Percentiles rank a stretch among this genome's conserved stretches.
Evolutionary conservation across 2,329 filamentous ascomycete genomes (phyloP).

Genomic region (Colletotrichum kahawae): DNA sequence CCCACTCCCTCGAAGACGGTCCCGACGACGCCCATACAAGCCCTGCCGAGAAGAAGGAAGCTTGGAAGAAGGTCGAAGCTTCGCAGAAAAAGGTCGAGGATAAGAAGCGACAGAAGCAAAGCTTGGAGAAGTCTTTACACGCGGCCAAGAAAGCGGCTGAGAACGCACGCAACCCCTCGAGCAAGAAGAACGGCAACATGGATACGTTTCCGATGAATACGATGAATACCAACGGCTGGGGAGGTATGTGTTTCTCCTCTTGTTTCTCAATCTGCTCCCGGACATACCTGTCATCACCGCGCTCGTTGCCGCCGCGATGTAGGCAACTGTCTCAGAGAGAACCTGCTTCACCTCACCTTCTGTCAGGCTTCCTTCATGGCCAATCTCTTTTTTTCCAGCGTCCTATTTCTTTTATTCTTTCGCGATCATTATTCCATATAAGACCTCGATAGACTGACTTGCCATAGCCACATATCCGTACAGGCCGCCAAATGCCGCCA

Average conservation of each 20-base stretch:
- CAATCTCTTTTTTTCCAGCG: background rate
- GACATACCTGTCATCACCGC: background rate
- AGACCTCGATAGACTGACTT: background rate
- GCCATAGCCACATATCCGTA: background rate
- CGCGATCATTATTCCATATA: background rate
- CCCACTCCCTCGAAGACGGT: background rate
- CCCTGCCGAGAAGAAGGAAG: background rate
- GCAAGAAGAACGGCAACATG: background rate
- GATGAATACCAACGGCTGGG: background rate
- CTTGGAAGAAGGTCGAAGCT: background rate
- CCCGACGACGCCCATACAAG: background rate
- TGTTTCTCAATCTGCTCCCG: background rate
- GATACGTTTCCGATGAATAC: background rate
- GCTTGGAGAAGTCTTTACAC: conserved; percentile 1
- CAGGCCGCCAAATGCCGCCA: background rate
- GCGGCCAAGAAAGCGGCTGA: background rate
- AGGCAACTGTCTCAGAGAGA: background rate
- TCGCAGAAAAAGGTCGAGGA: background rate
- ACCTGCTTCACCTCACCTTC: background rate
- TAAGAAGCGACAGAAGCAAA: background rate
- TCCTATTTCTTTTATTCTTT: background rate
- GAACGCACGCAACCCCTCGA: background rate
- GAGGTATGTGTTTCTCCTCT: background rate
- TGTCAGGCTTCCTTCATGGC: background rate
- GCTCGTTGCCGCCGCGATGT: background rate